phyloP scores from a whole-genome alignment of 805 yeast species.

The Wickerhamomyces subpelliculosus region DNA sequence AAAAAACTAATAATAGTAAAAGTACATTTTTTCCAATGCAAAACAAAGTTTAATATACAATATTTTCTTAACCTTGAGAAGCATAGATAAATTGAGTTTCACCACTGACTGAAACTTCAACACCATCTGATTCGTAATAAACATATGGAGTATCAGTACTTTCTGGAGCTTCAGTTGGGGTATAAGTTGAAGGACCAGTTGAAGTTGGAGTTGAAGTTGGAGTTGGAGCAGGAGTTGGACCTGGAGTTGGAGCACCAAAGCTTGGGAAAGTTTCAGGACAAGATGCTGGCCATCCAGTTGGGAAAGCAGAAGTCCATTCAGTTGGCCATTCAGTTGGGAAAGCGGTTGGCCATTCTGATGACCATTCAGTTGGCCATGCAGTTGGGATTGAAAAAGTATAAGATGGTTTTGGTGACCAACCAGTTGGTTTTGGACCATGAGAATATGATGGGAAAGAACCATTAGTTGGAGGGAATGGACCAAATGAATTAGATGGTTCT shows the following conservation, averaged over 20 bases:
- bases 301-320: background rate
- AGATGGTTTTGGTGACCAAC: background rate
- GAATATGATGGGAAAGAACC: background rate
- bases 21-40: too few relatives aligned
- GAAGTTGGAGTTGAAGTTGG: background rate
- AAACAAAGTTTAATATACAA: too few relatives aligned
- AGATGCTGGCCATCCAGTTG: background rate
- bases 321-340: conserved; percentile 1
- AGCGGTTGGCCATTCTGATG: background rate
- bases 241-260: too few relatives aligned
- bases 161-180: too few relatives aligned
- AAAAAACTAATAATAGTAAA: too few relatives aligned
- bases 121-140: too few relatives aligned
- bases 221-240: background rate
- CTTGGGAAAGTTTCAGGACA: too few relatives aligned
- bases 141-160: too few relatives aligned
- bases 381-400: background rate
- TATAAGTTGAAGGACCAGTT: too few relatives aligned
- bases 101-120: too few relatives aligned
- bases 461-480: background rate
- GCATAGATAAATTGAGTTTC: too few relatives aligned
- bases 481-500: background rate
- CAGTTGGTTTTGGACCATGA: background rate
- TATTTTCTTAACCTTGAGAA: too few relatives aligned
- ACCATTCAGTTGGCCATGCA: background rate